Percentiles rank a stretch among this genome's conserved stretches.
Evolutionary conservation across 805 yeast species (phyloP).

Genomic region (Starmera quercuum): DNA sequence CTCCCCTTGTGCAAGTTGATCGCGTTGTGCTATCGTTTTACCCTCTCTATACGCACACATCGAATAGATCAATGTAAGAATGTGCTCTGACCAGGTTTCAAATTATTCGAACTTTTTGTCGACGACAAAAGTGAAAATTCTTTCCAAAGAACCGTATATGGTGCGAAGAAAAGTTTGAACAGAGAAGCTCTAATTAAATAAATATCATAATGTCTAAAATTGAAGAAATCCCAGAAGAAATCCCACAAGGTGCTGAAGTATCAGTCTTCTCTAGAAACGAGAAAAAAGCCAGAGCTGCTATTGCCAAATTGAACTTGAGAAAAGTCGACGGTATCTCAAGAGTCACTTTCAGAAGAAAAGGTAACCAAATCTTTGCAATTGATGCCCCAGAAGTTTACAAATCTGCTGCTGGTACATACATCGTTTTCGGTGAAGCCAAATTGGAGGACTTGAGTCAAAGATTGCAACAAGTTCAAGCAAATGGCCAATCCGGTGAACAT

Average conservation of each 20-base stretch:
- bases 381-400: constrained; percentile 93
- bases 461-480: constrained; percentile 73
- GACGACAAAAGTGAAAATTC: constrained; percentile 2
- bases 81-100: no score
- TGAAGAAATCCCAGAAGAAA: constrained; percentile 34
- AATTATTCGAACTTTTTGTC: constrained; percentile 1
- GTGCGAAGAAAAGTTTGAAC: no score
- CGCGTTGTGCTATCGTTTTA: no score
- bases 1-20: no score
- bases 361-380: constrained; percentile 85
- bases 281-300: constrained; percentile 89
- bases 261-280: constrained; percentile 82
- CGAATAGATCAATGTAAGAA: no score
- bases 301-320: constrained; percentile 84
- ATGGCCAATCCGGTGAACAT: constrained; percentile 46
- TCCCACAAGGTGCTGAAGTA: constrained; percentile 80
- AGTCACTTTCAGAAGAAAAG: constrained; percentile 92
- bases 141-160: no score
- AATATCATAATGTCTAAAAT: constrained; percentile 22
- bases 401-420: constrained; percentile 87
- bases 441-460: constrained; percentile 88
- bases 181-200: no score
- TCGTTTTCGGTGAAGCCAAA: constrained; percentile 97
- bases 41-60: no score
- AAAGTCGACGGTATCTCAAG: constrained; percentile 87